A percentile compares a stretch with the other conserved stretches of the same genome.
phyloP scores from a whole-genome alignment of 352 stramenopile genomes.

The Hyaloperonospora arabidopsidis region DNA sequence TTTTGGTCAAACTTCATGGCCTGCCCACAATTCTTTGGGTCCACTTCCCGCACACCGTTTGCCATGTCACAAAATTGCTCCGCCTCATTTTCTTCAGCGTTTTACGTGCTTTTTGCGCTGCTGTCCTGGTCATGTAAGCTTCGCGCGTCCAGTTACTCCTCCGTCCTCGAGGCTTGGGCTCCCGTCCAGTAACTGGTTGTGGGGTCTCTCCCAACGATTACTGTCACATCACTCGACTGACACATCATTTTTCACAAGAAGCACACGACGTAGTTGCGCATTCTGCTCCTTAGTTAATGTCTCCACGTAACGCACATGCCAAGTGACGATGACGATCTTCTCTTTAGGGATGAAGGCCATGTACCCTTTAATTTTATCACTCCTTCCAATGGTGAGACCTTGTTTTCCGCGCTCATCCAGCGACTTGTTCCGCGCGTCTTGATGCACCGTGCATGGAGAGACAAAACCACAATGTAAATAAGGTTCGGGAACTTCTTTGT shows the following conservation, averaged over 20 bases:
- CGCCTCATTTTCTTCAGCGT: no score
- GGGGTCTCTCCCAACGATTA: no score
- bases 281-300: not conserved
- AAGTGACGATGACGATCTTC: not conserved
- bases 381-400: not conserved
- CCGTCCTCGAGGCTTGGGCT: not conserved
- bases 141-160: not conserved
- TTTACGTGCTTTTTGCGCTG: not conserved
- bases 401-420: not conserved
- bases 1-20: slow-evolving; percentile 2
- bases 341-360: not conserved
- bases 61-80: not conserved
- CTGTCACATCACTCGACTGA: no score
- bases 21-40: slow-evolving; percentile 17
- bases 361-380: not conserved
- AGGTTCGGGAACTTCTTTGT: not conserved
- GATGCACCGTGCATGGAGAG: not conserved
- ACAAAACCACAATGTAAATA: slow-evolving; percentile 6
- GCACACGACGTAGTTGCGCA: no score
- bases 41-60: slow-evolving; percentile 2
- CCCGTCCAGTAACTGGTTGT: no score
- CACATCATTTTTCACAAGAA: no score
- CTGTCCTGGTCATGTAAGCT: not conserved
- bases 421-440: not conserved
- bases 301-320: not conserved